Base-by-base conservation (phyloP, 306 rosid species). In the Begonia peltatifolia region DNA sequence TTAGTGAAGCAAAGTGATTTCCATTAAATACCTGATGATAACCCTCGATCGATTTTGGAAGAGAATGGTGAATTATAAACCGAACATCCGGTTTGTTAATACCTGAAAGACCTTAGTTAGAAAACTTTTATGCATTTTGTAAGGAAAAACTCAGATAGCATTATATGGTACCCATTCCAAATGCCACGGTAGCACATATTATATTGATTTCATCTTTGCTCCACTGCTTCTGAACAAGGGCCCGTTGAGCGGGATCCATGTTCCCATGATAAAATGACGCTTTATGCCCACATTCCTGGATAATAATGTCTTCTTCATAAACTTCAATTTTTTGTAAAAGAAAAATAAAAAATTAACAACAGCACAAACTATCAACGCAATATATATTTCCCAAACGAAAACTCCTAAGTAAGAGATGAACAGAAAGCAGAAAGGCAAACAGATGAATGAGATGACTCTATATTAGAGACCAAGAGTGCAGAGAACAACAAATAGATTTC, bases 61-160 rank as follows among this genome's bases (percentile, higher is more conserved):
- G 86, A 65, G 99, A 90, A 57, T 90, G 99, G 65, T 90, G 99
- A 74, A 83, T 90, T 65, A 90, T 88, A 68, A 90, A 90, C 54
- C 95, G 99, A 52, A 90, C 99, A 69, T 90, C 99, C 14, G 99
- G 99, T 58, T 90, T 90, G 78, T 90, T 90, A 66, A 90, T 90
- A 56, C 99, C 99, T 90, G 87, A 68, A 83, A 73, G 58, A 53
- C 55, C 53, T 54, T 61, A 54, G 54, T 65, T 41, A 57, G 63
- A 30, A 30, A 30, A 30, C 3, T 5, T 30, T 30, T 30, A 30
- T 30, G 38, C 38, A 30, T 30, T 5, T 30, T 30, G 8, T 30
- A 5, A 30, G 38, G 38, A 30, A 30, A 30, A 30, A 30, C 38
- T 30, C 9, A 5, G 38, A 30, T 5, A 30, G 38, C 38, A 30